Base-by-base conservation (phyloP, 495 filamentous ascomycete species). In the Xeromyces bisporus region DNA sequence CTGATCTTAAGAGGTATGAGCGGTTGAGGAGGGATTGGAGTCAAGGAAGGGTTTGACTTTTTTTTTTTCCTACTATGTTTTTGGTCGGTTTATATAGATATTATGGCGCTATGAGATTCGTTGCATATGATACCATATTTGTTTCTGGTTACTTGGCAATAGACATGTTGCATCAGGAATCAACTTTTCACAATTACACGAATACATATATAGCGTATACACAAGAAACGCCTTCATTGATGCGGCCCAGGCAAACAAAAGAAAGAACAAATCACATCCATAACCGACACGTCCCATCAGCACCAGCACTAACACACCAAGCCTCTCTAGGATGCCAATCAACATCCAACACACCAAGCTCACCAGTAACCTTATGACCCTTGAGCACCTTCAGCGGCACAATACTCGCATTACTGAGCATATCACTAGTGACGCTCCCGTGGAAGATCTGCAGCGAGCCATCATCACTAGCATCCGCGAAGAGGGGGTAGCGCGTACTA, bases 361-460 rank as follows among this genome's bases (percentile, higher is more conserved):
- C 78, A 2, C 87, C 74, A 23, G 55, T 60, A 24, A 67, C 55
- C 56, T 75, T 75, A 60, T 97, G 89, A 2, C 89, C 89, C 54
- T 71, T 77, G 36, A 97, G 66, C 41, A 92, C 77, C 68, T 94
- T 96, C 39, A 96, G 67, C 10, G 91, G 89, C 26, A 96, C 89
- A 44, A 97, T 92, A 24, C 74, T 83, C 14, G 89, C 83, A 52
- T 93, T 93, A 63, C 91, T 84, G 64, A 96, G 77, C 59, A 92
- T 62, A 49, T 96, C 89, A 35, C 72, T 78, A 18, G 86, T 83
- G 18, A 96, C 87, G 54, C 80, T 89, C 32, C 85, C 89, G 53
- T 97, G 89, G 65, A 94, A 94, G 20, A 97, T 77, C 58, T 96
- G 91, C 36, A 96, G 48, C 16, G 71, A 81, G 15, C 89, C 89